Evolutionary conservation across 1,284 basidiomycete genomes (phyloP).

Genomic region (Ganoderma multipileum): DNA sequence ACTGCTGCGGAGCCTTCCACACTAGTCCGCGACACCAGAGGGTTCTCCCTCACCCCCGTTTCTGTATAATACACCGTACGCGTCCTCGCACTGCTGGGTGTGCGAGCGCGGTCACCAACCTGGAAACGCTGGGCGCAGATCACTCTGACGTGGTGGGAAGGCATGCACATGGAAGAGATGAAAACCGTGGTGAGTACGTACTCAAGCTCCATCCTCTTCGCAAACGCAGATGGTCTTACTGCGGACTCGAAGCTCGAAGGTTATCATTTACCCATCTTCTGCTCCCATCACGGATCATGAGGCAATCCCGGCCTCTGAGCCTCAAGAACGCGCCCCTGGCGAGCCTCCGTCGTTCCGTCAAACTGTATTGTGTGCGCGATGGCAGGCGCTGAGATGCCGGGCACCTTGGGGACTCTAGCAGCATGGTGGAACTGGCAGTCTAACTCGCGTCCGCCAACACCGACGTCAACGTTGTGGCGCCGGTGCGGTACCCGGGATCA

Average conservation of each 20-base stretch:
- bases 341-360: not conserved
- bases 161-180: not conserved
- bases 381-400: not conserved
- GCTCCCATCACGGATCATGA: slow-evolving; percentile 1
- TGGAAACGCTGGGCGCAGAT: slow-evolving; percentile 20
- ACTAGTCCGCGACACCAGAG: no score
- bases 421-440: not conserved
- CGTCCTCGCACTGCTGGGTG: not conserved
- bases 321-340: not conserved
- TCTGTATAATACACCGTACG: no score
- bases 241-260: not conserved
- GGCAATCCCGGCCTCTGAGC: not conserved
- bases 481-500: not conserved
- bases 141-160: slow-evolving; percentile 5
- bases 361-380: not conserved
- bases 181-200: not conserved
- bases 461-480: slow-evolving; percentile 10
- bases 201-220: not conserved
- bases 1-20: slow-evolving; percentile 2
- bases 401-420: not conserved
- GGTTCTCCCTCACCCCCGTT: no score
- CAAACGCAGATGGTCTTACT: not conserved
- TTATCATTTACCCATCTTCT: not conserved
- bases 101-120: not conserved
- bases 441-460: not conserved